Conservation (phyloP, 306 rosid genomes). For the Luffa acutangula region DNA sequence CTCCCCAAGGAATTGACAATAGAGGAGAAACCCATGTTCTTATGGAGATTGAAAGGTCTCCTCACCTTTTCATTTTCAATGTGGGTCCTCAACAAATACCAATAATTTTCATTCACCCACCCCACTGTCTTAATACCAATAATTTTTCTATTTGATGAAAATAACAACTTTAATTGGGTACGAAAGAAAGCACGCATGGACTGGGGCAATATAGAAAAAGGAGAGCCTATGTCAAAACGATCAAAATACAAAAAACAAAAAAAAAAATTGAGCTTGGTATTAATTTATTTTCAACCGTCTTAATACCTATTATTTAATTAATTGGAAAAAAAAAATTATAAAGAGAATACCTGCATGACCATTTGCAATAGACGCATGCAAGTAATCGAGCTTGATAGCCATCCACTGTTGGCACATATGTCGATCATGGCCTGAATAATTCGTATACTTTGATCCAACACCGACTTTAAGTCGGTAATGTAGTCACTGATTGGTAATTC, state of each 20-base stretch:
- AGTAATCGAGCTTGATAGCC: constrained; percentile 80
- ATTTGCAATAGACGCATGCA: constrained; percentile 97
- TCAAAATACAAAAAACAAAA: not conserved
- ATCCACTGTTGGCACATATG: constrained; percentile 91
- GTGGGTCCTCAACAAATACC: too few species aligned
- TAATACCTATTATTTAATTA: not conserved
- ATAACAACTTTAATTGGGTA: not conserved
- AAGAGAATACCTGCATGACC: constrained; percentile 76
- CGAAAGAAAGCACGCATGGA: not conserved
- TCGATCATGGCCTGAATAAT: constrained; percentile 98
- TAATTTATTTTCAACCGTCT: not conserved
- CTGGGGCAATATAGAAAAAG: not conserved
- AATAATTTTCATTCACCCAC: not conserved
- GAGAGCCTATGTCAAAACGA: not conserved
- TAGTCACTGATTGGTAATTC: constrained; percentile 92
- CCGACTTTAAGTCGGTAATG: constrained; percentile 83
- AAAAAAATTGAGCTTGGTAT: not conserved
- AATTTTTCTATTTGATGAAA: not conserved
- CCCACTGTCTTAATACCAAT: not conserved
- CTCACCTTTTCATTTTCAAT: too few species aligned
- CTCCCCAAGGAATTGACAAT: too few species aligned
- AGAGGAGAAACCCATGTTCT: too few species aligned
- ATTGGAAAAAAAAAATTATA: not conserved
- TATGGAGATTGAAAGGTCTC: too few species aligned
- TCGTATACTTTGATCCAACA: constrained; percentile 93